A percentile compares a stretch with the other conserved stretches of the same genome.
phyloP scores from a whole-genome alignment of 306 rosid species.

The Vicia sativa region DNA sequence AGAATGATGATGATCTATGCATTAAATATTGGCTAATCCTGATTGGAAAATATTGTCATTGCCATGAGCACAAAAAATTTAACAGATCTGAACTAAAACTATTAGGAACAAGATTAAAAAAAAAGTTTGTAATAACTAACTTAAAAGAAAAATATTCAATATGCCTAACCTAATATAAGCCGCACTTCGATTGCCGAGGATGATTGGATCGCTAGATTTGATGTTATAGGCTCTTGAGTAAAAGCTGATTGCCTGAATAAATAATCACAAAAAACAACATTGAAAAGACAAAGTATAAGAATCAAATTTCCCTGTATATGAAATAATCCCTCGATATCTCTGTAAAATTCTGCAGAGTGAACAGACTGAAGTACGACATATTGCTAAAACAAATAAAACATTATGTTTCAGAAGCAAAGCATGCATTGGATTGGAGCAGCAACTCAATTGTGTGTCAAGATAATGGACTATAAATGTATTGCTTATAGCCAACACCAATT shows the following conservation, averaged over 20 bases:
- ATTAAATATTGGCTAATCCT: slow-evolving; percentile 78
- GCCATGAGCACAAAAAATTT: slow-evolving; percentile 31
- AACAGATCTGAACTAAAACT: slow-evolving; percentile 37
- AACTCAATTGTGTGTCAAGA: slow-evolving; percentile 26
- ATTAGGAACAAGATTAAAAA: slow-evolving; percentile 12
- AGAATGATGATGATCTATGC: slow-evolving; percentile 69
- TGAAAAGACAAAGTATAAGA: slow-evolving; percentile 19
- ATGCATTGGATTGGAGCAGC: slow-evolving; percentile 24
- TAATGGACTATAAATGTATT: slow-evolving; percentile 12
- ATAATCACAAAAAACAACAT: slow-evolving; percentile 38
- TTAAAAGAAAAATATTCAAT: slow-evolving; percentile 18
- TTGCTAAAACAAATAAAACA: slow-evolving; percentile 26
- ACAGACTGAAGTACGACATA: slow-evolving; percentile 23
- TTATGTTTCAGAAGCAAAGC: slow-evolving; percentile 26
- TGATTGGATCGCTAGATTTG: slow-evolving; percentile 76
- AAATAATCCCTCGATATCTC: slow-evolving; percentile 32
- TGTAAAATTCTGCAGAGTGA: neutral
- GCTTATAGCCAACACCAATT: slow-evolving; percentile 22
- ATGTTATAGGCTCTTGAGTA: slow-evolving; percentile 84
- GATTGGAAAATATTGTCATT: slow-evolving; percentile 41
- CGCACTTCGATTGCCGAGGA: slow-evolving; percentile 78
- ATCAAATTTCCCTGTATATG: slow-evolving; percentile 27
- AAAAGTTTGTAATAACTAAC: slow-evolving; percentile 11
- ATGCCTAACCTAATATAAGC: slow-evolving; percentile 79
- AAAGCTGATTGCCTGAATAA: slow-evolving; percentile 74